A percentile compares a stretch with the other conserved stretches of the same genome.
phyloP scores from a whole-genome alignment of 306 rosid genomes.

The Gastrolobium bilobum region DNA sequence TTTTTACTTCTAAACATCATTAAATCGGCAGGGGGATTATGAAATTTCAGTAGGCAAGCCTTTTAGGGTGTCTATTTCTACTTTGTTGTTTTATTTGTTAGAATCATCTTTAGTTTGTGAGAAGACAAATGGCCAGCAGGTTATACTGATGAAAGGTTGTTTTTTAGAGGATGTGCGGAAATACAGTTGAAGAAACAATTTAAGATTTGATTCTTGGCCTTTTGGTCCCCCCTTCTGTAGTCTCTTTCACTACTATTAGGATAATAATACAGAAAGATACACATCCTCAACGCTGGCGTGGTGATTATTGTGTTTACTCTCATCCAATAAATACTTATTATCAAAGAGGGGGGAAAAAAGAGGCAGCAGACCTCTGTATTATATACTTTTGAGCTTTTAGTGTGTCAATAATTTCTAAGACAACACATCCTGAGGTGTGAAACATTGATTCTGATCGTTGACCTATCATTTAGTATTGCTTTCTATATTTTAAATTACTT shows the following conservation, averaged over 20 bases:
- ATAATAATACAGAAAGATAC: background rate
- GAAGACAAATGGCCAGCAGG: background rate
- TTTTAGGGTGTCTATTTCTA: conserved; percentile 1
- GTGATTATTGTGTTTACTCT: background rate
- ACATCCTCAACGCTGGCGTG: background rate
- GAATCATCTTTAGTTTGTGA: background rate
- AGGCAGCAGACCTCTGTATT: background rate
- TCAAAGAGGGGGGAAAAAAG: too few species aligned
- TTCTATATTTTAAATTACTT: background rate
- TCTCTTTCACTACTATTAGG: background rate
- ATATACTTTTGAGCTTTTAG: background rate
- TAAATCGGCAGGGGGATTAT: too few species aligned
- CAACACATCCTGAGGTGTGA: too few species aligned
- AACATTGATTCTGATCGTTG: background rate
- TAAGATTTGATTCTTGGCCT: background rate
- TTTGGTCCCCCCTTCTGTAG: background rate
- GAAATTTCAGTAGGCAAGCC: background rate
- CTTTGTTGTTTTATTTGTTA: background rate
- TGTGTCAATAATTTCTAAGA: background rate
- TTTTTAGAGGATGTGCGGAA: background rate
- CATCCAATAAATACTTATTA: too few species aligned
- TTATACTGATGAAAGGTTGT: background rate
- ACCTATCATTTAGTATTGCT: background rate
- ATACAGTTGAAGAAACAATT: background rate
- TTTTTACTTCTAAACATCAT: background rate